Percentiles rank a stretch among this genome's conserved stretches.
Evolutionary conservation across 2,329 filamentous ascomycete species (phyloP).

Genomic region (Delphinella strobiligena): DNA sequence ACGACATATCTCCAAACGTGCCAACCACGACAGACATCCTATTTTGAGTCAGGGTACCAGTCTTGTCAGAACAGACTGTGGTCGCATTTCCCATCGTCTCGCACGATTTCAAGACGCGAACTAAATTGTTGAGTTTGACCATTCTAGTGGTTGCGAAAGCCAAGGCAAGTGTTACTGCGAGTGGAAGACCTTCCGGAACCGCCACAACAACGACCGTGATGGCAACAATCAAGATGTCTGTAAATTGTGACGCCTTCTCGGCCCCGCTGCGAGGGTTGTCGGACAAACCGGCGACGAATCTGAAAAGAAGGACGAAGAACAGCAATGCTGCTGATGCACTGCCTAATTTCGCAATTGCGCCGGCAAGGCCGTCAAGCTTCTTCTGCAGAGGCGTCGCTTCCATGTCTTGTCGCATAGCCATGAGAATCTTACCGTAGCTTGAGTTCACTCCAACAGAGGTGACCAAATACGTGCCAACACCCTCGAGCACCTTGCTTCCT

Average conservation of each 20-base stretch:
- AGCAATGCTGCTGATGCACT: conserved; percentile 24
- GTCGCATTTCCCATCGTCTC: conserved; percentile 25
- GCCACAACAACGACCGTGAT: conserved; percentile 31
- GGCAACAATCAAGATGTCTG: conserved; percentile 30
- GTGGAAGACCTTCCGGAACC: conserved; percentile 27
- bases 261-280: conserved; percentile 14
- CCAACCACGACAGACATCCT: conserved; percentile 32
- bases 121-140: conserved; percentile 24
- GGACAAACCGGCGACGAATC: conserved; percentile 22
- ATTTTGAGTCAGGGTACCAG: conserved; percentile 29
- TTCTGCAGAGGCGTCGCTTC: conserved; percentile 43
- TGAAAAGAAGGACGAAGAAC: conserved; percentile 27
- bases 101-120: conserved; percentile 23
- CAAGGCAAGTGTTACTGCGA: conserved; percentile 22
- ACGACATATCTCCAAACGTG: conserved; percentile 24
- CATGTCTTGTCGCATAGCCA: conserved; percentile 41
- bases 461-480: conserved; percentile 41
- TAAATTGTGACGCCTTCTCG: conserved; percentile 24
- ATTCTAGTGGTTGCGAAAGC: conserved; percentile 25
- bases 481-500: conserved; percentile 44
- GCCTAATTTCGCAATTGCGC: conserved; percentile 41
- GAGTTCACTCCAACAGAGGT: conserved; percentile 45
- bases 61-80: conserved; percentile 27
- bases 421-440: conserved; percentile 44
- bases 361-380: conserved; percentile 40